Evolutionary conservation across 441 rosid genomes (phyloP).

Genomic region (Pelargonium fulgidum): DNA sequence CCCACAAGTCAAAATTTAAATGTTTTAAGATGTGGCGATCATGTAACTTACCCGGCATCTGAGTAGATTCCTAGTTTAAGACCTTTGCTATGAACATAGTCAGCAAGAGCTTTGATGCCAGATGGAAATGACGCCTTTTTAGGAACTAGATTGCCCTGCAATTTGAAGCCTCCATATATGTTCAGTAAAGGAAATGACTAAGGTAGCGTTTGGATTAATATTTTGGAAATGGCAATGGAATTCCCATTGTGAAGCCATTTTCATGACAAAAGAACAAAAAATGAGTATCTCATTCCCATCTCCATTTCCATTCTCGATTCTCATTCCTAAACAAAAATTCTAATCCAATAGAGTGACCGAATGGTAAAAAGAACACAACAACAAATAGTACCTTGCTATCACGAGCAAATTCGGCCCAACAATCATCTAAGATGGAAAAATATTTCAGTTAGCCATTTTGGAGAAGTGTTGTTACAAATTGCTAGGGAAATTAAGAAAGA

Average conservation of each 20-base stretch:
- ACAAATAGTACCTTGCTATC: constrained; percentile 45
- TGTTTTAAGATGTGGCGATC: neutral
- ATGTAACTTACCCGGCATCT: constrained; percentile 60
- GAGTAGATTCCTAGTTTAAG: constrained; percentile 73
- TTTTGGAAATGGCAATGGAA: too few relatives aligned
- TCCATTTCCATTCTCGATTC: neutral
- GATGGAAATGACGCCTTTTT: constrained; percentile 52
- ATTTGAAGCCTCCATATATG: constrained; percentile 10
- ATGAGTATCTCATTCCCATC: neutral
- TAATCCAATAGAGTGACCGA: too few relatives aligned
- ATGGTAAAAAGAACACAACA: neutral
- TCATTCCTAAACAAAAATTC: neutral
- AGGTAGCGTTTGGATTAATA: too few relatives aligned
- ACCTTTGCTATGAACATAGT: constrained; percentile 62
- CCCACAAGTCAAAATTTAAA: neutral
- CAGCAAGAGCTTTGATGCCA: constrained; percentile 60
- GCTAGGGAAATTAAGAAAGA: neutral
- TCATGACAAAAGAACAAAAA: too few relatives aligned
- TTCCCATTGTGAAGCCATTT: too few relatives aligned
- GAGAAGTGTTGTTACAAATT: neutral
- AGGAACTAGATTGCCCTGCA: constrained; percentile 53
- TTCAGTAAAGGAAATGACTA: too few relatives aligned
- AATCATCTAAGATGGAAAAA: constrained; percentile 58
- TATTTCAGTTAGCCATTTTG: constrained; percentile 12
- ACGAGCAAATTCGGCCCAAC: constrained; percentile 88